Evolutionary conservation across 345 rosid species (phyloP), one percentile per base, ranked within the genome.

Genomic region (Geranium brycei): DNA sequence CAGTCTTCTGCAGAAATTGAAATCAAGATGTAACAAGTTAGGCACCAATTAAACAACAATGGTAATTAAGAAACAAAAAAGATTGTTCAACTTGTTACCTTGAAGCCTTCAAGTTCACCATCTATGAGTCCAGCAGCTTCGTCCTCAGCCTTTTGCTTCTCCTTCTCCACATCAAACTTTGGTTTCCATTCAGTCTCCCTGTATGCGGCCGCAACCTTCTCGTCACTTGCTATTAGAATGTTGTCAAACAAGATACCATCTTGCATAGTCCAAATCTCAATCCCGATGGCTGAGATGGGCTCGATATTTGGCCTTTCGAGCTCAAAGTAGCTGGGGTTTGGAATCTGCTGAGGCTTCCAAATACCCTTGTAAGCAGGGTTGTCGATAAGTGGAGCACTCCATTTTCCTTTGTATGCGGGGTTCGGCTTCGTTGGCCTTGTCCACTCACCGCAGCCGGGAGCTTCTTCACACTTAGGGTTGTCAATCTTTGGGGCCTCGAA

Each of bases 251-350:
- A 56, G 10, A 76, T 69, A 10, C 79, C 79, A 66, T 76, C 79
- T 63, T 76, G 79, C 79, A 76, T 76, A 8, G 79, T 76, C 79
- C 79, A 76, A 58, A 76, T 76, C 76, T 76, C 79, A 68, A 76
- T 76, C 3, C 79, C 79, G 56, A 76, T 30, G 47, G 76, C 79
- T 59, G 79, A 73, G 59, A 76, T 72, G 62, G 79, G 76, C 68
- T 76, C 79, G 35, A 76, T 72, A 18, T 76, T 56, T 18, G 79
- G 76, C 11, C 18, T 40, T 32, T 76, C 73, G 10, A 76, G 76
- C 72, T 72, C 79, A 19, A 72, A 76, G 76, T 62, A 76, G 61
- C 15, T 32, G 19, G 79, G 79, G 71, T 72, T 76, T 8, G 79
- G 73, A 66, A 76, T 76, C 51, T 76, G 64, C 62, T 63, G 70